phyloP scores from a whole-genome alignment of 257 asterid species.

The Coffea canephora region DNA sequence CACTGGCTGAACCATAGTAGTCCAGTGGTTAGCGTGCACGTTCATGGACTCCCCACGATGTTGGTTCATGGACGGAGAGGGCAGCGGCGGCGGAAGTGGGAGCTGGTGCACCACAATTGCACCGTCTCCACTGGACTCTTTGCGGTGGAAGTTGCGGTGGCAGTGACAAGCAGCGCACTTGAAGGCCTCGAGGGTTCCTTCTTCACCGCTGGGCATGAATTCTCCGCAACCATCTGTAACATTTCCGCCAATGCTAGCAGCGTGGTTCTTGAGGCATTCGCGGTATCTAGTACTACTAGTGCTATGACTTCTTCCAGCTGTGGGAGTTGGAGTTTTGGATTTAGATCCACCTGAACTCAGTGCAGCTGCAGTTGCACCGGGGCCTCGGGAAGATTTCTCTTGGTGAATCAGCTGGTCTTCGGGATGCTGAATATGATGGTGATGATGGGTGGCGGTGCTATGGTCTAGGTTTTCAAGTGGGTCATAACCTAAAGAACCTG shows the following conservation, averaged over 20 bases:
- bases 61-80: conserved; percentile 41
- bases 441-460: conserved; percentile 1
- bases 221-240: conserved; percentile 98
- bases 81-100: conserved; percentile 51
- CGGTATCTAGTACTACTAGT: conserved; percentile 41
- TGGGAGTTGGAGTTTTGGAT: conserved; percentile 26
- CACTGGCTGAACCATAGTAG: conserved; percentile 57
- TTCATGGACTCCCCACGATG: conserved; percentile 27
- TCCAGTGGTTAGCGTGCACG: conserved; percentile 34
- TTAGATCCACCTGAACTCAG: conserved; percentile 50
- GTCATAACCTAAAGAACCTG: conserved; percentile 26
- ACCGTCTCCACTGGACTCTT: conserved; percentile 27
- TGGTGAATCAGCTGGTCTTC: conserved; percentile 14
- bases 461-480: conserved; percentile 29
- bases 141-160: conserved; percentile 89
- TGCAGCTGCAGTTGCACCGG: conserved; percentile 10
- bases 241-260: conserved; percentile 81
- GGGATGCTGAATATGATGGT: conserved; percentile 10
- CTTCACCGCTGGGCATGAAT: conserved; percentile 88
- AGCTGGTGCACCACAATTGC: conserved; percentile 54
- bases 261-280: conserved; percentile 87
- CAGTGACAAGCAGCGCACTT: conserved; percentile 92
- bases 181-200: conserved; percentile 80
- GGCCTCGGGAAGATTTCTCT: conserved; percentile 16
- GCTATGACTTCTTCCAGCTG: not conserved